phyloP scores from a whole-genome alignment of 2,329 filamentous ascomycete species.

The Massarina eburnea region DNA sequence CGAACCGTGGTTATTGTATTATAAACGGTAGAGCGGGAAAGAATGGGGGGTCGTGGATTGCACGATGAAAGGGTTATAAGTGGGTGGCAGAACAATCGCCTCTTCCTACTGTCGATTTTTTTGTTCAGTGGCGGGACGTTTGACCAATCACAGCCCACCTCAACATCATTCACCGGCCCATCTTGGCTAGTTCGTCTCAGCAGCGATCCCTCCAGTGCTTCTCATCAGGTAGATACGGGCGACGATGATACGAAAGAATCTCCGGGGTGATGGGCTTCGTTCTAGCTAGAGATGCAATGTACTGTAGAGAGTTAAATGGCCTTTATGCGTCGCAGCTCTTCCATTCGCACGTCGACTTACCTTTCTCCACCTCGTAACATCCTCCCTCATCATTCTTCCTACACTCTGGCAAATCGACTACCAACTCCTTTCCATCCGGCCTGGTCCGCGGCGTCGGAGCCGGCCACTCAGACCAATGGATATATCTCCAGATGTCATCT shows the following conservation, averaged over 20 bases:
- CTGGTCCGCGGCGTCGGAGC: constrained; percentile 5
- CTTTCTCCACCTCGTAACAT: constrained; percentile 1
- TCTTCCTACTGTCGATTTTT: neutral
- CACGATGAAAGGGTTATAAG: neutral
- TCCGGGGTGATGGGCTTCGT: no score
- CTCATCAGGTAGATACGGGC: no score
- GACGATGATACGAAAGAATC: no score
- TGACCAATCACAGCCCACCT: neutral
- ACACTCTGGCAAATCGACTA: constrained; percentile 2
- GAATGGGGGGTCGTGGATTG: no score
- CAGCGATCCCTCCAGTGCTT: no score
- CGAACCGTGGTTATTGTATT: no score
- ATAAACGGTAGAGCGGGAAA: no score
- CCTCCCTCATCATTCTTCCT: neutral
- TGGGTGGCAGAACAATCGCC: neutral
- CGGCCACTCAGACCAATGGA: constrained; percentile 59
- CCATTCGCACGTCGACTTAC: no score
- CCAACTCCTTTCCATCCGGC: constrained; percentile 1
- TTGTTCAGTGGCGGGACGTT: neutral
- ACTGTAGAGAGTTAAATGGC: no score
- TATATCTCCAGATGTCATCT: constrained; percentile 62
- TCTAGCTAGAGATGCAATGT: no score
- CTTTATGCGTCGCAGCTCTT: no score
- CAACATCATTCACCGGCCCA: neutral
- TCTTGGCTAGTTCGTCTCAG: neutral